Conservation (phyloP, 2,329 filamentous ascomycete species). For the Pseudocercospora vitis region DNA sequence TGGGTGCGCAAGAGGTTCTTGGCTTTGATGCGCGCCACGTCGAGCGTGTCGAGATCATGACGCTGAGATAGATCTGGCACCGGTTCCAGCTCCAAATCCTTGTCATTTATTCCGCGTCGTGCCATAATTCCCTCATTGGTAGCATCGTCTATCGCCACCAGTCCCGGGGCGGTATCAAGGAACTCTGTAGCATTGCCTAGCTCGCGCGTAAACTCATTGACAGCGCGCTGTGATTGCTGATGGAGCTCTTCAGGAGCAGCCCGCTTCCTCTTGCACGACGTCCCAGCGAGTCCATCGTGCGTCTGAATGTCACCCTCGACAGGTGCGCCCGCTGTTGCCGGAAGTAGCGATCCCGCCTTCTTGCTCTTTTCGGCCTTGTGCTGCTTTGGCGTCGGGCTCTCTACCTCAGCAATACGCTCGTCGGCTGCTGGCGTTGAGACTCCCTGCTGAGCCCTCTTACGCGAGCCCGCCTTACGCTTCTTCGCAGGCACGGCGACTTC, state of each 20-base stretch:
- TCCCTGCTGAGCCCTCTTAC: not conserved
- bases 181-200: too few relatives aligned
- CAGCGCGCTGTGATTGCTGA: not conserved
- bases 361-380: not conserved
- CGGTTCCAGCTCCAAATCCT: conserved; percentile 11
- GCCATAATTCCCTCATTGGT: not conserved
- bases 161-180: too few relatives aligned
- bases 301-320: not conserved
- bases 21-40: conserved; percentile 6
- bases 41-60: conserved; percentile 3
- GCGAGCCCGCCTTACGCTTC: not conserved
- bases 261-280: conserved; percentile 9
- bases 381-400: not conserved
- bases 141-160: not conserved
- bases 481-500: not conserved
- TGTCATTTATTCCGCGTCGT: conserved; percentile 3
- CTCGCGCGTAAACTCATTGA: not conserved
- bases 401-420: not conserved
- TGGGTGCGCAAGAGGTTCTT: conserved; percentile 14
- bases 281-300: conserved; percentile 1
- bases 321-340: not conserved
- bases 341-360: not conserved
- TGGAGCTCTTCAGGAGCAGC: not conserved
- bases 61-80: not conserved
- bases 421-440: not conserved